Conservation (phyloP, 441 rosid species). For the Jatropha multifida region DNA sequence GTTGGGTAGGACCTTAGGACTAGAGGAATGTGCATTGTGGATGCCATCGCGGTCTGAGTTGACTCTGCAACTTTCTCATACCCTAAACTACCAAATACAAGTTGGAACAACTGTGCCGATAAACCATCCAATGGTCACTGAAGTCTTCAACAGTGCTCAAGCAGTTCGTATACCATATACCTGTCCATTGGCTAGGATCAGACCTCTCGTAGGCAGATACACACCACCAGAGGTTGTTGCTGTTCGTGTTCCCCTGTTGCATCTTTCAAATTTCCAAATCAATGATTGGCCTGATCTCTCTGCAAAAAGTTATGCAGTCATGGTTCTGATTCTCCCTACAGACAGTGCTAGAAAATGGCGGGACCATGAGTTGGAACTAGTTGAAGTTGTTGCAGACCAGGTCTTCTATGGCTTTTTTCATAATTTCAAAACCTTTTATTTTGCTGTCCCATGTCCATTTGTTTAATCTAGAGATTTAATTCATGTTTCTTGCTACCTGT, state of each 20-base stretch:
- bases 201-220: conserved; percentile 63
- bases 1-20: conserved; percentile 72
- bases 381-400: conserved; percentile 96
- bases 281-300: conserved; percentile 83
- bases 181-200: conserved; percentile 73
- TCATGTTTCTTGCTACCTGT: conserved; percentile 1
- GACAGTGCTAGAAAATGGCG: conserved; percentile 86
- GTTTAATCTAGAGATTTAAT: not conserved
- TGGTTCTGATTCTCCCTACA: conserved; percentile 88
- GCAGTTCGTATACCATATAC: conserved; percentile 68
- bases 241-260: conserved; percentile 87
- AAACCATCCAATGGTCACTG: conserved; percentile 52
- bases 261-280: conserved; percentile 78
- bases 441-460: not conserved
- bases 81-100: conserved; percentile 57
- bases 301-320: conserved; percentile 70
- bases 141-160: conserved; percentile 63
- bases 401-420: conserved; percentile 34
- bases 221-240: conserved; percentile 77
- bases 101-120: conserved; percentile 62
- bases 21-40: conserved; percentile 95
- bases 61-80: conserved; percentile 70
- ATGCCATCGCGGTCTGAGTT: conserved; percentile 78
- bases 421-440: not conserved
- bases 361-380: conserved; percentile 89